A percentile compares a stretch with the other conserved stretches of the same genome.
These are phyloP conservation scores for Erysiphe pulchra DNA, from an alignment of 2,329 filamentous ascomycete species.

Conservation along the genomic window DNA sequence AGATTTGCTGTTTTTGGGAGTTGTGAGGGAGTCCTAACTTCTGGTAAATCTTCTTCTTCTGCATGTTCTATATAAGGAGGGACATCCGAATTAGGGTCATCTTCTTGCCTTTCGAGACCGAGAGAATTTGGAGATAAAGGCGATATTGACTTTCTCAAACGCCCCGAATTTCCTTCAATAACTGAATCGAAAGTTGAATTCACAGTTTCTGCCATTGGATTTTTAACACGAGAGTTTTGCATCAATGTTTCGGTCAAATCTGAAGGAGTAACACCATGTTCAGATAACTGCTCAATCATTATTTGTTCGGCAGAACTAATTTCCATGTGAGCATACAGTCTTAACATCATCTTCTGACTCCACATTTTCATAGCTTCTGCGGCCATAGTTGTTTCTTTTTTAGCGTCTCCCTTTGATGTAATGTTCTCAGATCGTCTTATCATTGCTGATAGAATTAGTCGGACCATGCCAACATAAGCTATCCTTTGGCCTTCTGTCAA, in stretches of 20 bases:
- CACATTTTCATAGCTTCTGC: conserved; percentile 76
- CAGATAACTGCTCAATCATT: conserved; percentile 93
- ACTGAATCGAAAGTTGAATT: conserved; percentile 9
- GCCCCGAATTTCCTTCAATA: conserved; percentile 3
- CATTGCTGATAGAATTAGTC: conserved; percentile 60
- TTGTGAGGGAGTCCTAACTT: conserved; percentile 61
- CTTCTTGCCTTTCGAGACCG: conserved; percentile 13
- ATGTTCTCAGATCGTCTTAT: conserved; percentile 38
- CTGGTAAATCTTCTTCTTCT: conserved; percentile 44
- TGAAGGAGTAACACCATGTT: conserved; percentile 65
- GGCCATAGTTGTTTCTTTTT: conserved; percentile 45
- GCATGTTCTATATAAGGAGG: conserved; percentile 33
- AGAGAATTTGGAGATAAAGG: conserved; percentile 13
- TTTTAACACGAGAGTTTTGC: conserved; percentile 78
- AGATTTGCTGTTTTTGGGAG: conserved; percentile 60
- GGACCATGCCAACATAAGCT: conserved; percentile 78
- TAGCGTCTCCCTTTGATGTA: conserved; percentile 41
- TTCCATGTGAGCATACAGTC: conserved; percentile 88
- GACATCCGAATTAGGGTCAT: conserved; percentile 23
- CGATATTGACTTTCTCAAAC: conserved; percentile 2
- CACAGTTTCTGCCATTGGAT: conserved; percentile 45
- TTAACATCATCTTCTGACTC: conserved; percentile 95
- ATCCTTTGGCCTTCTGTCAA: conserved; percentile 88
- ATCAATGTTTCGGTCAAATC: conserved; percentile 73
- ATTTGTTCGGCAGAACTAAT: conserved; percentile 76